Evolutionary conservation across 306 rosid species (phyloP).

Genomic region (Castanea mollissima): DNA sequence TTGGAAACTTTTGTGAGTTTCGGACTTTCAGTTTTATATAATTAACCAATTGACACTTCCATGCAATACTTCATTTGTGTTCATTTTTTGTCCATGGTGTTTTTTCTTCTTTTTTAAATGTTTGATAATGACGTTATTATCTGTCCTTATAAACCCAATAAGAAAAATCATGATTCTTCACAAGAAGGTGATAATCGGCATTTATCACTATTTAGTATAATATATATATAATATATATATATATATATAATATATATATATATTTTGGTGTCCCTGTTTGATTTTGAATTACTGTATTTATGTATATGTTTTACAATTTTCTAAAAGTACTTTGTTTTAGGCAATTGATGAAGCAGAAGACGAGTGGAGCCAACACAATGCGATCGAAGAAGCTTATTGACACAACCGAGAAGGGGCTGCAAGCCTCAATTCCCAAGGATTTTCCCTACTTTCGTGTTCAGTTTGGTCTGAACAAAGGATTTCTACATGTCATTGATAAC

Average conservation of each 20-base stretch:
- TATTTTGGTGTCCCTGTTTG: not conserved
- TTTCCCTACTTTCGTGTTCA: constrained; percentile 84
- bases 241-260: no score
- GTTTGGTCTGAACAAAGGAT: constrained; percentile 72
- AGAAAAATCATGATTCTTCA: not conserved
- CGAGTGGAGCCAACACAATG: constrained; percentile 91
- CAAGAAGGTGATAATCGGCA: not conserved
- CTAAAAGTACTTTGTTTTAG: constrained; percentile 33
- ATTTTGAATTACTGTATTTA: not conserved
- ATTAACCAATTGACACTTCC: no score
- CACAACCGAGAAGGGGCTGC: constrained; percentile 70
- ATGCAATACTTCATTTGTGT: not conserved
- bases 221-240: not conserved
- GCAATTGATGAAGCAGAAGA: constrained; percentile 94
- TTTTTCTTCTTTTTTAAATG: not conserved
- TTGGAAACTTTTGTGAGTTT: no score
- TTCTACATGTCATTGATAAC: constrained; percentile 85
- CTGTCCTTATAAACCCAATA: not conserved
- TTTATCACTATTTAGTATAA: not conserved
- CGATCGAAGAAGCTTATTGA: constrained; percentile 67
- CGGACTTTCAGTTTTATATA: no score
- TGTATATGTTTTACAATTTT: not conserved
- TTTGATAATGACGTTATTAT: not conserved
- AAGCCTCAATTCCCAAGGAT: constrained; percentile 67
- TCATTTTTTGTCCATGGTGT: not conserved